Percentiles rank a stretch among this genome's conserved stretches.
Conservation (phyloP, 2,329 filamentous ascomycete species). For the Aspergillus alliaceus region DNA sequence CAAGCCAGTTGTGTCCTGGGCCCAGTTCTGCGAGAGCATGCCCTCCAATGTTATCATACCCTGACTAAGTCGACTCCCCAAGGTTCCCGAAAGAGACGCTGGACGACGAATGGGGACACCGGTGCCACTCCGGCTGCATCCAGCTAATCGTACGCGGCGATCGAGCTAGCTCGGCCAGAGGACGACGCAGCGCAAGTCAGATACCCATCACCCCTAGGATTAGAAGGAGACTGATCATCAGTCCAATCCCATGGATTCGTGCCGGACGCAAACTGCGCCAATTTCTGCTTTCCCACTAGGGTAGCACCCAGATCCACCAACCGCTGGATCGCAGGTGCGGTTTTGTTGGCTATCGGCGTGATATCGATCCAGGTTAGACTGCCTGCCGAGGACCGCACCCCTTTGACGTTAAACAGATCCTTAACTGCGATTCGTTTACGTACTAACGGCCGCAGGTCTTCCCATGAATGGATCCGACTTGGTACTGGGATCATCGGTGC, state of each 20-base stretch:
- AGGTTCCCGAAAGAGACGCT: slow-evolving; percentile 44
- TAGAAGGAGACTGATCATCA: slow-evolving; percentile 33
- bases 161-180: slow-evolving; percentile 30
- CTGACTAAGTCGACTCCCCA: slow-evolving; percentile 48
- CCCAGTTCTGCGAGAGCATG: slow-evolving; percentile 42
- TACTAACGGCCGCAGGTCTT: slow-evolving; percentile 33
- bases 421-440: slow-evolving; percentile 38
- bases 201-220: slow-evolving; percentile 39
- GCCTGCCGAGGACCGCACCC: slow-evolving; percentile 34
- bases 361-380: slow-evolving; percentile 32
- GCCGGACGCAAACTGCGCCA: slow-evolving; percentile 36
- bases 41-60: slow-evolving; percentile 42
- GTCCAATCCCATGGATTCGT: slow-evolving; percentile 22
- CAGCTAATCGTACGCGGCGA: slow-evolving; percentile 43
- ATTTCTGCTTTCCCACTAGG: slow-evolving; percentile 37
- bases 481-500: slow-evolving; percentile 10
- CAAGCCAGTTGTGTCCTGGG: slow-evolving; percentile 47
- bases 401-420: slow-evolving; percentile 38
- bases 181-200: slow-evolving; percentile 33
- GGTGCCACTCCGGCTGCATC: slow-evolving; percentile 43
- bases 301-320: slow-evolving; percentile 36
- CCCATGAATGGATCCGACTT: slow-evolving; percentile 20
- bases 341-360: slow-evolving; percentile 23
- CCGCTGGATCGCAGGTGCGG: slow-evolving; percentile 33
- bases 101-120: slow-evolving; percentile 51